Base-by-base conservation (phyloP, 495 filamentous ascomycete species). In the Podospora sp. region DNA sequence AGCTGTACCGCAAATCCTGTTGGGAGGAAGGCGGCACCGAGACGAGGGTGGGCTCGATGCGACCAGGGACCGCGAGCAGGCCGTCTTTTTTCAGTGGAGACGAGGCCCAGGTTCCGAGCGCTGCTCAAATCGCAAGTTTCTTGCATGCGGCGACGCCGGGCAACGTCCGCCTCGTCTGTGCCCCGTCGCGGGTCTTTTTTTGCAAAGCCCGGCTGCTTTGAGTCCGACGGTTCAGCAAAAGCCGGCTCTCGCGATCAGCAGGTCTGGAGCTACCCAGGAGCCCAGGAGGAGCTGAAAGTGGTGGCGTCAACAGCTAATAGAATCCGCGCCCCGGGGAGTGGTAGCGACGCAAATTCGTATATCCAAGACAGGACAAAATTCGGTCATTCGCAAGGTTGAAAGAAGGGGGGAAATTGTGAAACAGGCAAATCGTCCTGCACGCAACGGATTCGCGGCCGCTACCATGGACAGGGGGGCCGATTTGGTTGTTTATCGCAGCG, bases 21-120 rank as follows among this genome's bases (percentile, higher is more conserved):
- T 62, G 33, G 60, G 61, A 55, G 52, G 64, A 40, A 60, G 59
- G 64, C 56, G 64, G 64, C 64, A 60, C 55, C 35, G 55, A 62
- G 5, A n/a, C 60, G 35, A 62, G 60, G 22, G 36, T 33, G 35
- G 60, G 40, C 40, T 46, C 40, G 40, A 12, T 49, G 21, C 9
- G 60, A 62, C 60, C 36, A 24, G 36, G 60, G 60, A 50, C 33
- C 20, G 53, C 53, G 11, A 1, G 22, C 11, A 6, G 12, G 22
- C 20, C 1, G 1, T 22, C 22, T 56, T 49, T 50, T 62, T 62
- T 26, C 40, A 14, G 33, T 50, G n/a, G 60, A 50, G 60, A 50
- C 21, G 27, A 36, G 29, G 60, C 50, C 60, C 36, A 50, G 60
- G 33, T 59, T 25, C 26, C 21, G 56, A 16, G 20, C 9, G 58